Conservation (phyloP, 2,329 filamentous ascomycete species). For the Stachybotrys elegans region DNA sequence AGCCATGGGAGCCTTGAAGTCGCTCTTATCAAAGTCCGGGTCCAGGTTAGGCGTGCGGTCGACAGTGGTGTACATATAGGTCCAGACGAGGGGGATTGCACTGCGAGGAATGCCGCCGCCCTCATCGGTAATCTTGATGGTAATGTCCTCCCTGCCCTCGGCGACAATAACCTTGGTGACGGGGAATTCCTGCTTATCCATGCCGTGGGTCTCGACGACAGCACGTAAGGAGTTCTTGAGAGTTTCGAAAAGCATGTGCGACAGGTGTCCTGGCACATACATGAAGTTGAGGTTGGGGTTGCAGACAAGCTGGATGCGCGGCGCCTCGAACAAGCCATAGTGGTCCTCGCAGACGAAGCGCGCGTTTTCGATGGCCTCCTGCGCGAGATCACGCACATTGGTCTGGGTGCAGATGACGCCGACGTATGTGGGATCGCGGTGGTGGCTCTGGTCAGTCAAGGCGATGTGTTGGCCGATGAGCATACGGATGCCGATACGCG, state of each 20-base stretch:
- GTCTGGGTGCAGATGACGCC: conserved; percentile 99
- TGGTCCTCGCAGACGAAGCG: conserved; percentile 99
- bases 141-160: conserved; percentile 97
- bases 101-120: conserved; percentile 92
- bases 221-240: conserved; percentile 97
- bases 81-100: conserved; percentile 97
- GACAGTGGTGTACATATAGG: conserved; percentile 99
- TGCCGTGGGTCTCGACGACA: conserved; percentile 90
- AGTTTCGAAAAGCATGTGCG: conserved; percentile 99
- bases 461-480: conserved; percentile 98
- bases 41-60: conserved; percentile 92
- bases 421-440: conserved; percentile 88
- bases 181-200: conserved; percentile 93
- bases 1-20: conserved; percentile 99
- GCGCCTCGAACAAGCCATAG: conserved; percentile 94
- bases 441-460: conserved; percentile 85
- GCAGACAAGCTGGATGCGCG: conserved; percentile 94
- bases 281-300: conserved; percentile 94
- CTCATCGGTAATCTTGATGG: conserved; percentile 96
- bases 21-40: conserved; percentile 96
- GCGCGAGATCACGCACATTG: conserved; percentile 88
- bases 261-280: conserved; percentile 98
- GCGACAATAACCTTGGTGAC: conserved; percentile 97
- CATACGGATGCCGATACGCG: conserved; percentile 97
- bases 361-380: conserved; percentile 97